A percentile compares a stretch with the other conserved stretches of the same genome.
Conservation (phyloP, 495 filamentous ascomycete species). For the Penicillium macrosclerotiorum region DNA sequence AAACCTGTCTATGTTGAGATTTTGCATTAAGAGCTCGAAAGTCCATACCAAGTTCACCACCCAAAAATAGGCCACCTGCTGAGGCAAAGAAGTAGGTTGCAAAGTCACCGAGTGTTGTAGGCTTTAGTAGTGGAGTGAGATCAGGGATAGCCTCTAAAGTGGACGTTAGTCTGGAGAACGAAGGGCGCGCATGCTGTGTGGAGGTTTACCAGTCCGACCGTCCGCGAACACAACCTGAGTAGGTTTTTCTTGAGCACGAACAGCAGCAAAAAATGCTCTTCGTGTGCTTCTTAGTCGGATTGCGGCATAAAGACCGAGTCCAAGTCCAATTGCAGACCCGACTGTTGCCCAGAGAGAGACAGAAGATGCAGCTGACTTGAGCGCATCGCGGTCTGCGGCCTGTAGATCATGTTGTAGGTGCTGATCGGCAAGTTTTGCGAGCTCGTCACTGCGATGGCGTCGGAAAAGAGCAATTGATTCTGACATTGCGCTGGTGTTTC, state of each 20-base stretch:
- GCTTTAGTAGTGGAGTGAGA: slow-evolving; percentile 54
- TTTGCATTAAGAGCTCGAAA: neutral
- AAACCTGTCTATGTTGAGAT: neutral
- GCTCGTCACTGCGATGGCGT: slow-evolving; percentile 49
- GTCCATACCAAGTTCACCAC: slow-evolving; percentile 55
- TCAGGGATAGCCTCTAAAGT: slow-evolving; percentile 61
- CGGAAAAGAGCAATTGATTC: slow-evolving; percentile 59
- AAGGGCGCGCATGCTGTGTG: slow-evolving; percentile 5
- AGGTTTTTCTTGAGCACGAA: slow-evolving; percentile 57
- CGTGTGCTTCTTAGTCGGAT: slow-evolving; percentile 54
- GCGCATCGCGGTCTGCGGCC: slow-evolving; percentile 55
- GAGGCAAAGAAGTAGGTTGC: slow-evolving; percentile 63
- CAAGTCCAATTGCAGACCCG: slow-evolving; percentile 59
- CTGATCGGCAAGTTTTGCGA: slow-evolving; percentile 57
- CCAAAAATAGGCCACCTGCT: slow-evolving; percentile 59
- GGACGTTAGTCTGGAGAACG: neutral
- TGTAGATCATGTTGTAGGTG: slow-evolving; percentile 63
- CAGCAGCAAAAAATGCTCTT: slow-evolving; percentile 55
- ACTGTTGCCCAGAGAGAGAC: slow-evolving; percentile 53
- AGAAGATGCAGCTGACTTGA: slow-evolving; percentile 51
- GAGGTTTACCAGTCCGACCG: slow-evolving; percentile 60
- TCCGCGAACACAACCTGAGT: slow-evolving; percentile 59
- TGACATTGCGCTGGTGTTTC: slow-evolving; percentile 25
- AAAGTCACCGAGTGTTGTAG: slow-evolving; percentile 56
- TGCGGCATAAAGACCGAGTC: slow-evolving; percentile 56